Conservation (phyloP, 768 basidiomycete species). For the Amanita inopinata region DNA sequence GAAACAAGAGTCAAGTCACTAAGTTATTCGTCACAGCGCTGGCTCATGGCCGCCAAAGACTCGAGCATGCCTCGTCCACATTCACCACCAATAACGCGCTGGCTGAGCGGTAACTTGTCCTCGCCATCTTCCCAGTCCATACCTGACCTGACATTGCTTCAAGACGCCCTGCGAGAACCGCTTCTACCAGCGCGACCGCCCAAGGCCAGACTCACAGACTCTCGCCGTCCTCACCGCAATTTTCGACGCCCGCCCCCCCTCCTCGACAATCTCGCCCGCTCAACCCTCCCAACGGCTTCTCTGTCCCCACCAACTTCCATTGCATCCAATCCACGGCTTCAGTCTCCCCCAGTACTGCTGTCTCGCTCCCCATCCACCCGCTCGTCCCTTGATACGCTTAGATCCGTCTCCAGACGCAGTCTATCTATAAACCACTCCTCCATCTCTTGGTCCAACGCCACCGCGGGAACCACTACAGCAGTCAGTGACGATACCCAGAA, state of each 20-base stretch:
- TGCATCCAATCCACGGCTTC: slow-evolving; percentile 16
- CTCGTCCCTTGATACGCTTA: slow-evolving; percentile 43
- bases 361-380: slow-evolving; percentile 30
- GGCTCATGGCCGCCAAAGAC: background rate
- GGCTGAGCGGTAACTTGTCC: slow-evolving; percentile 27
- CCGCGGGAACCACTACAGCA: slow-evolving; percentile 10
- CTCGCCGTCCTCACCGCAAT: slow-evolving; percentile 22
- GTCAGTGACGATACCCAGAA: slow-evolving; percentile 1
- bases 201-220: slow-evolving; percentile 29
- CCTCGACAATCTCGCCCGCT: slow-evolving; percentile 44
- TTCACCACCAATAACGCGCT: slow-evolving; percentile 31
- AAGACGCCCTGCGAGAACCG: slow-evolving; percentile 39
- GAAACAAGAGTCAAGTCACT: background rate
- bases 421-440: background rate
- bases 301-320: slow-evolving; percentile 31
- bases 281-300: slow-evolving; percentile 54
- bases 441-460: slow-evolving; percentile 4
- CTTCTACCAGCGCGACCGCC: slow-evolving; percentile 29
- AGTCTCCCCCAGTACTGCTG: slow-evolving; percentile 24
- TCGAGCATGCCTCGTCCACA: slow-evolving; percentile 1
- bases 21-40: background rate
- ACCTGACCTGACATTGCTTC: slow-evolving; percentile 28
- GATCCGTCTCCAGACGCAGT: slow-evolving; percentile 1
- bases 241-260: slow-evolving; percentile 39
- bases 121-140: slow-evolving; percentile 18